Conservation (phyloP, 306 rosid genomes). For the Leucaena leucocephala region DNA sequence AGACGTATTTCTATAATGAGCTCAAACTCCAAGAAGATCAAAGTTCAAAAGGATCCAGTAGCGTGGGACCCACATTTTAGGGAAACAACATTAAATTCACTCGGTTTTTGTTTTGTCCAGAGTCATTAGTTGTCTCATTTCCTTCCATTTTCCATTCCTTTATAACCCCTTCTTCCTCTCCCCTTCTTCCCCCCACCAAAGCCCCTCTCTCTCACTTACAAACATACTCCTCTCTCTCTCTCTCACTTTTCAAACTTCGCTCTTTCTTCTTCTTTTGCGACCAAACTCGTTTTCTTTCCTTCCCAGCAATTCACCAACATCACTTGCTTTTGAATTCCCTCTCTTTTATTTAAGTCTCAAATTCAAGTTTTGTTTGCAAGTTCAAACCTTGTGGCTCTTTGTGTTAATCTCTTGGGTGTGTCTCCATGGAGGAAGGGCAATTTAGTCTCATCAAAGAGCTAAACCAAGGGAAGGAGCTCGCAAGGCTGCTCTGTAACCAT, state of each 20-base stretch:
- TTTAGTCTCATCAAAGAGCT: constrained; percentile 53
- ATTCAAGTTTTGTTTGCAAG: background rate
- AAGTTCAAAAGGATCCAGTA: background rate
- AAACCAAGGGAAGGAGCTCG: constrained; percentile 62
- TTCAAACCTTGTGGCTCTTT: background rate
- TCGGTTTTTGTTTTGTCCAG: background rate
- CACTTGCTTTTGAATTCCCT: constrained; percentile 4
- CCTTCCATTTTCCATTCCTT: constrained; percentile 46
- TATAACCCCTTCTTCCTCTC: constrained; percentile 51
- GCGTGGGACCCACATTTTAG: constrained; percentile 28
- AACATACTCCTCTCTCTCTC: background rate
- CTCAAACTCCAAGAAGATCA: background rate
- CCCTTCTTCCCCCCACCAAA: constrained; percentile 41
- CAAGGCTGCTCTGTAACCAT: constrained; percentile 53
- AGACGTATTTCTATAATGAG: background rate
- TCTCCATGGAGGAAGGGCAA: constrained; percentile 56
- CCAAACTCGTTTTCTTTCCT: background rate
- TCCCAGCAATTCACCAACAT: background rate
- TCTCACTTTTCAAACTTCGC: constrained; percentile 4
- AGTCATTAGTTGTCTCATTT: constrained; percentile 51
- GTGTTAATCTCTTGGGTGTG: background rate
- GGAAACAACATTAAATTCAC: background rate
- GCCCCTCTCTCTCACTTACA: background rate
- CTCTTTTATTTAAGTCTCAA: background rate
- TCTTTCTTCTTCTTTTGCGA: background rate